These are phyloP conservation scores for Euphorbia peplus DNA, from an alignment of 345 rosid species.

Conservation along the genomic window DNA sequence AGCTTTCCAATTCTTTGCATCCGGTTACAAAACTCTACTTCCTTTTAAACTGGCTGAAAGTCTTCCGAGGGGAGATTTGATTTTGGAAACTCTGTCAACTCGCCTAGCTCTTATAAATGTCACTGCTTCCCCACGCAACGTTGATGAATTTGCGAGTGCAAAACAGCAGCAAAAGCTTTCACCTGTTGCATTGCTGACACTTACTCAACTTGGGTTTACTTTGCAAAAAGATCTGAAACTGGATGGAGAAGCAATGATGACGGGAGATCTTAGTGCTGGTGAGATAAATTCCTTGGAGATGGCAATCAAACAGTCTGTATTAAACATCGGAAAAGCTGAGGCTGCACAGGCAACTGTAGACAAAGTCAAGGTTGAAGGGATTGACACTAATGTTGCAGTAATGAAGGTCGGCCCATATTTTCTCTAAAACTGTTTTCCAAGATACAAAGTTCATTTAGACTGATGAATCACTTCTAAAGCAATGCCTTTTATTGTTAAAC, in stretches of 20 bases:
- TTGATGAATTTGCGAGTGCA: slow-evolving; percentile 34
- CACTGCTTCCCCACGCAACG: slow-evolving; percentile 29
- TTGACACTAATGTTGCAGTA: slow-evolving; percentile 81
- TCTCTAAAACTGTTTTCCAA: slow-evolving; percentile 11
- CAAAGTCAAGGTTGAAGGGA: slow-evolving; percentile 94
- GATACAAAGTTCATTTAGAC: slow-evolving; percentile 7
- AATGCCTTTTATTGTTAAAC: slow-evolving; percentile 6
- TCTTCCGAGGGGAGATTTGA: slow-evolving; percentile 81
- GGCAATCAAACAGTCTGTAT: slow-evolving; percentile 70
- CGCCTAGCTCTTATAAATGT: slow-evolving; percentile 51
- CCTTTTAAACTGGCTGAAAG: slow-evolving; percentile 87
- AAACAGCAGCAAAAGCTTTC: slow-evolving; percentile 47
- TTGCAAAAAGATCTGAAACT: slow-evolving; percentile 42
- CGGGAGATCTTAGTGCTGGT: slow-evolving; percentile 76
- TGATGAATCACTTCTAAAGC: not conserved
- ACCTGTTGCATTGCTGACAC: slow-evolving; percentile 59
- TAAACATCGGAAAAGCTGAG: slow-evolving; percentile 66
- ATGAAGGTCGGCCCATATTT: slow-evolving; percentile 54
- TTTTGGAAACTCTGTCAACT: slow-evolving; percentile 63
- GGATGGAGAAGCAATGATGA: slow-evolving; percentile 37
- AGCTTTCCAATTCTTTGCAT: slow-evolving; percentile 69
- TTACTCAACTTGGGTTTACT: slow-evolving; percentile 59
- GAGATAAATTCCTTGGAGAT: slow-evolving; percentile 75
- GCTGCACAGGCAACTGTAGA: slow-evolving; percentile 96
- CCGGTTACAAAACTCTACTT: slow-evolving; percentile 75